Evolutionary conservation across 2,329 filamentous ascomycete genomes (phyloP).

Genomic region (Monosporascus sp.): DNA sequence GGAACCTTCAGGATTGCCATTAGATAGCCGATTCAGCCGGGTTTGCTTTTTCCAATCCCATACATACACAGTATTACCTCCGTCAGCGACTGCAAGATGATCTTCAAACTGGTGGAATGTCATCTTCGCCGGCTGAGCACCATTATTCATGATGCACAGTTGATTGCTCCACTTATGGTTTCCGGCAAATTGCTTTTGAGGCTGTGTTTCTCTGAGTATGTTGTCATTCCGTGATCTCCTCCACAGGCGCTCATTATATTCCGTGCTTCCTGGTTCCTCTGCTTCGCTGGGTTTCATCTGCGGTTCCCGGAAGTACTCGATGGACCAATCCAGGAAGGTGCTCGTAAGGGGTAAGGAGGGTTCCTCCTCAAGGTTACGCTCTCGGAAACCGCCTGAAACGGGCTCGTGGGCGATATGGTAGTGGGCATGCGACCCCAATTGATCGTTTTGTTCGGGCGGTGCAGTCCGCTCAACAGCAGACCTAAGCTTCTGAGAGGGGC

Average conservation of each 20-base stretch:
- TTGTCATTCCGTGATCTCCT: conserved; percentile 85
- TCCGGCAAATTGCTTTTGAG: conserved; percentile 82
- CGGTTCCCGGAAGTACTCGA: conserved; percentile 95
- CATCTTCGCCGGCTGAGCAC: conserved; percentile 85
- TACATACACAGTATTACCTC: conserved; percentile 81
- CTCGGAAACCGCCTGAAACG: conserved; percentile 68
- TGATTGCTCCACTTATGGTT: conserved; percentile 79
- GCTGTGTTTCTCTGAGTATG: conserved; percentile 88
- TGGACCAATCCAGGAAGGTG: conserved; percentile 89
- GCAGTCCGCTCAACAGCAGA: conserved; percentile 38
- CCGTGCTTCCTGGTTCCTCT: conserved; percentile 90
- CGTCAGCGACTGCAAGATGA: conserved; percentile 88
- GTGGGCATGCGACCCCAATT: conserved; percentile 57
- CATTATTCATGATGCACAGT: conserved; percentile 79
- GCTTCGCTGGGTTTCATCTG: conserved; percentile 97
- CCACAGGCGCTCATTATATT: conserved; percentile 96
- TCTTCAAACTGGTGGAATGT: conserved; percentile 98
- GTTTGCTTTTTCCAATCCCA: conserved; percentile 87
- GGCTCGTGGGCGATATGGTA: conserved; percentile 76
- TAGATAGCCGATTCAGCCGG: conserved; percentile 80
- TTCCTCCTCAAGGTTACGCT: conserved; percentile 51
- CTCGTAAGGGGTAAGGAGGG: conserved; percentile 73
- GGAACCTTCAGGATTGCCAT: conserved; percentile 86
- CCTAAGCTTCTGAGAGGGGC: conserved; percentile 34
- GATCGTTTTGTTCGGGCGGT: conserved; percentile 72